These are phyloP conservation scores for Neophaeococcomyces mojaviensis DNA, from an alignment of 2,329 filamentous ascomycete species.

Conservation along the genomic window DNA sequence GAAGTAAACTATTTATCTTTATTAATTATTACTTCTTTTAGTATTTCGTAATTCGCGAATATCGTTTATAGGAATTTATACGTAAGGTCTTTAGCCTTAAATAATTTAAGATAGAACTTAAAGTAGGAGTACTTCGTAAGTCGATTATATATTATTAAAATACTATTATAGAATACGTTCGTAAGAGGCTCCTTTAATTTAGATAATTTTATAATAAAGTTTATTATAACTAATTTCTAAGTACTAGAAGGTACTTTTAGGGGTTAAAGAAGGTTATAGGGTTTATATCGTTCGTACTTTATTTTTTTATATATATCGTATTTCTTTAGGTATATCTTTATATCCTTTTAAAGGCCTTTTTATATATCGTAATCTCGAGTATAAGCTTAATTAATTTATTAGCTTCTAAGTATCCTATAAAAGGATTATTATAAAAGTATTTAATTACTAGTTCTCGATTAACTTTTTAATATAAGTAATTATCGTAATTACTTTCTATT, in stretches of 20 bases:
- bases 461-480: not conserved
- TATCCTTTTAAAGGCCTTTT: constrained; percentile 8
- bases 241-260: constrained; percentile 13
- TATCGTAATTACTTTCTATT: not conserved
- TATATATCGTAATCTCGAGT: constrained; percentile 10
- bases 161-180: constrained; percentile 7
- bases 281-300: constrained; percentile 12
- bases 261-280: constrained; percentile 8
- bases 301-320: constrained; percentile 11
- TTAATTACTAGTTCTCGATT: constrained; percentile 7
- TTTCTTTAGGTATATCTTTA: constrained; percentile 9
- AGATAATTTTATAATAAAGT: constrained; percentile 10
- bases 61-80: constrained; percentile 10
- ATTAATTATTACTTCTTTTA: constrained; percentile 8
- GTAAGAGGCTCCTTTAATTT: constrained; percentile 9
- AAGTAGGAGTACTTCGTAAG: constrained; percentile 8
- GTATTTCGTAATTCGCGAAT: constrained; percentile 8
- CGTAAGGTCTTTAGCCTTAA: constrained; percentile 4
- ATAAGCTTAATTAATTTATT: constrained; percentile 12
- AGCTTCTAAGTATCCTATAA: constrained; percentile 6
- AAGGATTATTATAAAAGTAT: constrained; percentile 7
- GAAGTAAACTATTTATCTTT: constrained; percentile 8
- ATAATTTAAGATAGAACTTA: constrained; percentile 3
- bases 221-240: constrained; percentile 5
- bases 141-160: constrained; percentile 11